phyloP scores from a whole-genome alignment of 2,329 filamentous ascomycete genomes.

The Apiospora arundinis region DNA sequence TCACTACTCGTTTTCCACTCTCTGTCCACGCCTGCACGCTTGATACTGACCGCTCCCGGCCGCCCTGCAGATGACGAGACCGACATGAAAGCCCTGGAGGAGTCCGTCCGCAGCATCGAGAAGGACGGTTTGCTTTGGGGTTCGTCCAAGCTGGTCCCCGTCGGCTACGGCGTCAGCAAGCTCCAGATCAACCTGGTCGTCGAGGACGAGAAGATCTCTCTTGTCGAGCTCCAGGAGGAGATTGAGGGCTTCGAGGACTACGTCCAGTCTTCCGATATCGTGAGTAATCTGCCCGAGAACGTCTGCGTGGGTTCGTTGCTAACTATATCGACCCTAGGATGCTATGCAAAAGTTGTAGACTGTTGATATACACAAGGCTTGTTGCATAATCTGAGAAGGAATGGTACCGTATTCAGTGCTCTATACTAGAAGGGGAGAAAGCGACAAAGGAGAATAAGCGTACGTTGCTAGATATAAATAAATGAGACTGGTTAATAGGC shows the following conservation, averaged over 20 bases:
- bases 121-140: slow-evolving; percentile 97
- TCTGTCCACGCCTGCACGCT: slow-evolving; percentile 84
- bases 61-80: slow-evolving; percentile 84
- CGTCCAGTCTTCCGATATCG: slow-evolving; percentile 92
- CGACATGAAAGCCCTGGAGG: slow-evolving; percentile 83
- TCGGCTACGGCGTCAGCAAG: slow-evolving; percentile 99
- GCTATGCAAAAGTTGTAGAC: slow-evolving; percentile 16
- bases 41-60: slow-evolving; percentile 45
- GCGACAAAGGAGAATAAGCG: no score
- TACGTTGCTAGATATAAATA: no score
- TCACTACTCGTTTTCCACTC: no score
- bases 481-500: no score
- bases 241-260: slow-evolving; percentile 88
- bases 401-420: no score
- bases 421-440: no score
- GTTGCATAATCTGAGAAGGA: background rate
- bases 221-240: slow-evolving; percentile 84
- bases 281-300: slow-evolving; percentile 4
- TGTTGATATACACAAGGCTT: background rate
- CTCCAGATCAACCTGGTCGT: slow-evolving; percentile 98
- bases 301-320: background rate
- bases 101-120: slow-evolving; percentile 80
- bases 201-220: slow-evolving; percentile 94
- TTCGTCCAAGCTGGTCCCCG: slow-evolving; percentile 83
- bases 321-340: slow-evolving; percentile 14